Conservation (phyloP, 176 grass and related monocot species). For the Poa pratensis region DNA sequence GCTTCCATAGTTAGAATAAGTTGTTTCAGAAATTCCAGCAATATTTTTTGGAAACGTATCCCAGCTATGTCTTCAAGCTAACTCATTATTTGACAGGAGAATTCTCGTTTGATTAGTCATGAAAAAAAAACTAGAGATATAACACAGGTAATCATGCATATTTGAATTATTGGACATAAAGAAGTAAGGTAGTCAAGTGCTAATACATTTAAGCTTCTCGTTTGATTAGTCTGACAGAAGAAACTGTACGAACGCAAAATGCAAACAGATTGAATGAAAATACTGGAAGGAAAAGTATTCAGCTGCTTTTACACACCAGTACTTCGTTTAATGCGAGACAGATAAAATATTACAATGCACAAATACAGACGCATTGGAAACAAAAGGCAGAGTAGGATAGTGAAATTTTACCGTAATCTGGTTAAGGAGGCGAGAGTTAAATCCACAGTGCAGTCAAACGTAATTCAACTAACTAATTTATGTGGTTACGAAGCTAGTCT, state of each 20-base stretch:
- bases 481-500: not conserved
- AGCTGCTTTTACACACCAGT: not conserved
- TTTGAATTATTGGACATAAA: not conserved
- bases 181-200: not conserved
- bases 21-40: not conserved
- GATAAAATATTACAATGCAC: not conserved
- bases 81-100: not conserved
- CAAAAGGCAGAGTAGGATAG: slow-evolving; percentile 8
- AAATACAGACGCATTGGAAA: not conserved
- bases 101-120: not conserved
- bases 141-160: not conserved
- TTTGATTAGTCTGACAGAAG: not conserved
- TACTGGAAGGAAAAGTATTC: not conserved
- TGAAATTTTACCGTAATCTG: not conserved
- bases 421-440: not conserved
- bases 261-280: not conserved
- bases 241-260: not conserved
- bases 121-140: not conserved
- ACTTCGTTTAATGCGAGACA: not conserved
- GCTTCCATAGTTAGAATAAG: not conserved
- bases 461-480: slow-evolving; percentile 8
- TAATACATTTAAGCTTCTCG: not conserved
- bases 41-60: not conserved
- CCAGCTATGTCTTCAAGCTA: not conserved
- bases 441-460: not conserved